Evolutionary conservation across 352 stramenopile species (phyloP).

Genomic region (Phytophthora crassamura): DNA sequence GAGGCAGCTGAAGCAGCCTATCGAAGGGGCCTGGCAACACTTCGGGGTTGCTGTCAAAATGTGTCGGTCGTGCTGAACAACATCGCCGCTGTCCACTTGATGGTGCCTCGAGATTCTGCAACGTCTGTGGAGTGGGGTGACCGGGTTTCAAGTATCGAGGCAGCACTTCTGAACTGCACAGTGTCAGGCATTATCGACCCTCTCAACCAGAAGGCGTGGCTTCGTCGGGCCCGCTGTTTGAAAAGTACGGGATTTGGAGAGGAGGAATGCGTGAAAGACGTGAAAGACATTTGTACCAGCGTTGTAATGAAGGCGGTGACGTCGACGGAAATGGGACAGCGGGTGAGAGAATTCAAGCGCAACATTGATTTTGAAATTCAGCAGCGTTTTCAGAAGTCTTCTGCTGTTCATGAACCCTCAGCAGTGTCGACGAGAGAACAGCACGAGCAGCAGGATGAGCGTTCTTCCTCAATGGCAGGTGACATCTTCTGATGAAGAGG

Average conservation of each 20-base stretch:
- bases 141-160: constrained; percentile 3
- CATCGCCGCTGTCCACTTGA: constrained; percentile 30
- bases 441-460: constrained; percentile 3
- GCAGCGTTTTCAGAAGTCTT: neutral
- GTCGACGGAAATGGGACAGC: neutral
- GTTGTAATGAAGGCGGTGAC: neutral
- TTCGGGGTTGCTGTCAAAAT: neutral
- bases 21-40: constrained; percentile 15
- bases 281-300: constrained; percentile 10
- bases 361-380: constrained; percentile 12
- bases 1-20: constrained; percentile 20
- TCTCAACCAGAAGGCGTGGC: constrained; percentile 38
- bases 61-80: constrained; percentile 37
- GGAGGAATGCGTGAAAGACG: constrained; percentile 12
- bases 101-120: neutral
- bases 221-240: constrained; percentile 30
- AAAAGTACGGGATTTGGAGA: constrained; percentile 13
- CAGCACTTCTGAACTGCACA: constrained; percentile 31
- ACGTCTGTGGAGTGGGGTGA: neutral
- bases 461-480: neutral
- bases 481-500: no score
- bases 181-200: constrained; percentile 39
- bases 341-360: constrained; percentile 19
- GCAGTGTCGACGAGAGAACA: constrained; percentile 7
- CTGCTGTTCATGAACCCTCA: neutral